phyloP scores from a whole-genome alignment of 1,284 basidiomycete genomes.

The Agroathelia rolfsii region DNA sequence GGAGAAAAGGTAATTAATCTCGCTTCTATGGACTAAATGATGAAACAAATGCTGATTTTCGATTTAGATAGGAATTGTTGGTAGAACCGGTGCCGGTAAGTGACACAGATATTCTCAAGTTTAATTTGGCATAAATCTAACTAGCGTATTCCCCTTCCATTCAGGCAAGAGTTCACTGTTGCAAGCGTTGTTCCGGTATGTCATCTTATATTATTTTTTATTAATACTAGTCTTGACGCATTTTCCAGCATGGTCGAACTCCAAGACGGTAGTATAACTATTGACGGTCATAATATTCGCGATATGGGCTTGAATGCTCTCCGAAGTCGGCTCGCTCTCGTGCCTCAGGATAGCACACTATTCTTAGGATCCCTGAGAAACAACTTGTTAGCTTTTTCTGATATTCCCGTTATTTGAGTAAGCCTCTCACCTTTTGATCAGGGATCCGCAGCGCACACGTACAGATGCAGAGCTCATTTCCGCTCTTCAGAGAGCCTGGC shows the following conservation, averaged over 20 bases:
- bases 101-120: neutral
- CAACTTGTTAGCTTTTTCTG: slow-evolving; percentile 41
- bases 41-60: neutral
- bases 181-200: slow-evolving; percentile 58
- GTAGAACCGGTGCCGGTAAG: slow-evolving; percentile 58
- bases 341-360: slow-evolving; percentile 59
- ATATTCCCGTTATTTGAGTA: slow-evolving; percentile 7
- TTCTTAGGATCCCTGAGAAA: slow-evolving; percentile 61
- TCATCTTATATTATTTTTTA: slow-evolving; percentile 2
- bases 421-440: slow-evolving; percentile 15
- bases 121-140: neutral
- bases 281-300: slow-evolving; percentile 61
- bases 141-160: too few relatives aligned
- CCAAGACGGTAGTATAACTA: slow-evolving; percentile 49
- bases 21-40: neutral
- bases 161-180: slow-evolving; percentile 72
- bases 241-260: slow-evolving; percentile 58
- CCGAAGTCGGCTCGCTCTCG: slow-evolving; percentile 55
- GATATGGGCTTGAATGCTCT: slow-evolving; percentile 48
- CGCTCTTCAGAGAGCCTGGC: slow-evolving; percentile 47
- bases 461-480: slow-evolving; percentile 46
- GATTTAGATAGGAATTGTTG: slow-evolving; percentile 59
- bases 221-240: slow-evolving; percentile 16
- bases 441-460: slow-evolving; percentile 47
- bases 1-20: slow-evolving; percentile 53